Conservation (phyloP, 140 eudicot species). For the Cichorium intybus region DNA sequence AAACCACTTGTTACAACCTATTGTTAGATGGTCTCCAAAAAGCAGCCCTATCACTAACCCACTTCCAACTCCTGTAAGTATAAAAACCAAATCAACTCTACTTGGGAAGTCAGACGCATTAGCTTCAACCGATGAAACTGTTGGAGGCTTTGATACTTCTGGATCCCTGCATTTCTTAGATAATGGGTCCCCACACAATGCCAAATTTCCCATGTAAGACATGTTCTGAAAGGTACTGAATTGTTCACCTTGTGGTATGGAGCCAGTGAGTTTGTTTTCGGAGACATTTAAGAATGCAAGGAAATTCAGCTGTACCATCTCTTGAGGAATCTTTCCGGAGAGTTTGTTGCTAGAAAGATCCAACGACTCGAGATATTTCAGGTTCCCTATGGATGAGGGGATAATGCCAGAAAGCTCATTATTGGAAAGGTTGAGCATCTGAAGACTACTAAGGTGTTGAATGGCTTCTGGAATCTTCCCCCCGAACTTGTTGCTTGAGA, state of each 20-base stretch:
- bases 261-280: conserved; percentile 28
- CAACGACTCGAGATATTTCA: conserved; percentile 36
- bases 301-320: conserved; percentile 14
- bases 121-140: conserved; percentile 3
- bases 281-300: conserved; percentile 38
- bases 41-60: conserved; percentile 23
- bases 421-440: conserved; percentile 40
- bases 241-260: conserved; percentile 33
- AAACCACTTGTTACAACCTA: conserved; percentile 10
- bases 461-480: conserved; percentile 30
- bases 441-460: conserved; percentile 19
- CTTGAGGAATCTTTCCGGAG: conserved; percentile 38
- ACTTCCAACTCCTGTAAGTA: not conserved
- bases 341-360: conserved; percentile 45
- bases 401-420: conserved; percentile 29
- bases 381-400: conserved; percentile 25
- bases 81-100: conserved; percentile 22
- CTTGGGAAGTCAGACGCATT: conserved; percentile 6
- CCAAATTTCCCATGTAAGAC: conserved; percentile 23
- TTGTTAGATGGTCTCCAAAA: conserved; percentile 9
- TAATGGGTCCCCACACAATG: conserved; percentile 33
- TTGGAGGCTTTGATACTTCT: not conserved
- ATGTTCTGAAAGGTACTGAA: conserved; percentile 29
- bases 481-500: conserved; percentile 36
- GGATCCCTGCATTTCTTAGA: conserved; percentile 21